Conservation (phyloP, 305 asterid genomes). For the Andrographis paniculata region DNA sequence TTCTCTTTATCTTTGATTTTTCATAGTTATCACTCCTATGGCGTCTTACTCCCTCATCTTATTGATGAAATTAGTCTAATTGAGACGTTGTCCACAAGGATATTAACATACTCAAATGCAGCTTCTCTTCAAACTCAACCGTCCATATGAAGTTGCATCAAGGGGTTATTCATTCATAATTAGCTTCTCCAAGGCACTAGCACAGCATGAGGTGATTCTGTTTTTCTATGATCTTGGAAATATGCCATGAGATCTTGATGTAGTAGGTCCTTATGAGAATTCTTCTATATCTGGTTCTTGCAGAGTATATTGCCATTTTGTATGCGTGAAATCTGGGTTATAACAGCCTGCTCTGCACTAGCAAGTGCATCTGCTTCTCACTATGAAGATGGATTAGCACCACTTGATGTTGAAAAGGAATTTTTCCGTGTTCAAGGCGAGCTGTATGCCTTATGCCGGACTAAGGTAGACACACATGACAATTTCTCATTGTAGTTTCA, state of each 20-base stretch:
- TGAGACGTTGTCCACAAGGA: constrained; percentile 22
- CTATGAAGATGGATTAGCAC: constrained; percentile 63
- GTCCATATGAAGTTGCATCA: constrained; percentile 93
- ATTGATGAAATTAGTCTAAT: constrained; percentile 15
- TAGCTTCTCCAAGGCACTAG: constrained; percentile 88
- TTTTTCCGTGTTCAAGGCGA: constrained; percentile 90
- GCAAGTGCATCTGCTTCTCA: constrained; percentile 62
- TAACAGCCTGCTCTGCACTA: constrained; percentile 84
- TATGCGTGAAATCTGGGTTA: constrained; percentile 97
- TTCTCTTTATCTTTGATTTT: constrained; percentile 4
- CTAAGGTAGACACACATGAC: constrained; percentile 49
- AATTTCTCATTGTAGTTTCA: constrained; percentile 6
- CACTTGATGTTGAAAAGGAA: constrained; percentile 81
- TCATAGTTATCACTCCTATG: background rate
- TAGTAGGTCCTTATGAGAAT: constrained; percentile 18
- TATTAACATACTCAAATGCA: constrained; percentile 31
- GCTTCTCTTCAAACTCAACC: constrained; percentile 83
- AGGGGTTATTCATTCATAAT: constrained; percentile 95
- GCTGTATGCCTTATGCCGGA: constrained; percentile 80
- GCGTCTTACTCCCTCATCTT: constrained; percentile 14
- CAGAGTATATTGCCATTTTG: constrained; percentile 90
- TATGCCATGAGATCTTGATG: constrained; percentile 16
- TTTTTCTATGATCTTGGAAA: constrained; percentile 13
- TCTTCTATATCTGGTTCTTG: constrained; percentile 20
- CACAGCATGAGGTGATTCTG: constrained; percentile 69